Base-by-base conservation (phyloP, 805 yeast genomes). In the Starmerella etchellsii region DNA sequence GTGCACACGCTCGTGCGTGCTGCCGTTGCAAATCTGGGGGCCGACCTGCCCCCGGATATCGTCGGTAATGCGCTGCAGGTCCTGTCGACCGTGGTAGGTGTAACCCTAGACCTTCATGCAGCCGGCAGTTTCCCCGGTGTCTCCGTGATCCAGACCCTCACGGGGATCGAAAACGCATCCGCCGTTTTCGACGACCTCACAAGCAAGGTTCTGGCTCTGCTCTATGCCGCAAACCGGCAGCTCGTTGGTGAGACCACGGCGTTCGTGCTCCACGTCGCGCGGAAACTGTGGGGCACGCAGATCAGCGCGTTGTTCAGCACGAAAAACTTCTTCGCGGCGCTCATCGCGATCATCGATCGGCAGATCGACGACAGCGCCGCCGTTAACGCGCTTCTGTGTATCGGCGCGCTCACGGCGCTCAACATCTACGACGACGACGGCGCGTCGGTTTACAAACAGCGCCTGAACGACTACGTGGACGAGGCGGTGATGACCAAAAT, bases 381-480 rank as follows among this genome's bases (percentile, higher is more conserved):
- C 14, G 55, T 22, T 9, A 23, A 56, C 34, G 69, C 67, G 2
- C 53, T 64, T 29, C 39, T 52, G 1, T 47, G 61, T 20, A 44
- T 64, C 18, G 68, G 67, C 4, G 44, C 63, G 2, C 49, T 64
- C n/a, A 55, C 65, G 6, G 59, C 56, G 36, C 53, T 60, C 40
- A 61, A 62, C 48, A 57, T 54, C 39, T 50, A 44, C 39, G 51
- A 56, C 33, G 65, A 61, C 34, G 60, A 61, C 16, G 43, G 40
- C 8, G 52, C 52, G 21, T 58, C 60, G 36, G 61, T 64, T 1
- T 64, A 64, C 42, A 55, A 48, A 37, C 54, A 59, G 15, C 52
- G 65, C 16, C 48, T 64, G 8, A 47, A 64, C n/a, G 68, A 62
- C 39, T 62, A 59, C 43, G 57, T 61, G 9, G 65, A 64, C 36